Base-by-base conservation (phyloP, 1,284 basidiomycete genomes). In the Moesziomyces antarcticus region DNA sequence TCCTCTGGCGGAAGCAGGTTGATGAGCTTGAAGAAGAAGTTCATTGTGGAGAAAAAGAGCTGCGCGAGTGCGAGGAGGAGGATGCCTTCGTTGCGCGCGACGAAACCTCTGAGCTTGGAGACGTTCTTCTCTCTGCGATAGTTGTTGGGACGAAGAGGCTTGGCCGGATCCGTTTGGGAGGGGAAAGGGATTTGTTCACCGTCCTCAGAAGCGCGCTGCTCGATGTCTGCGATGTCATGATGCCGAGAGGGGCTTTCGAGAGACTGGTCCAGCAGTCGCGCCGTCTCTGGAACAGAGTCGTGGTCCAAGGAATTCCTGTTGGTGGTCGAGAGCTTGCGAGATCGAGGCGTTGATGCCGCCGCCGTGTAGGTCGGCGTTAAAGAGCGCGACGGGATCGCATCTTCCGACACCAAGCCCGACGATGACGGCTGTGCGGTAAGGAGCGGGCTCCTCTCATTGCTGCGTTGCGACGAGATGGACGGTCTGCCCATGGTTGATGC, bases 11-110 rank as follows among this genome's bases (percentile, higher is more conserved):
- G 88, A 13, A 90, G 84, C 27, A 84, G 85, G 75, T 89, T 88
- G 70, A 91, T 81, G 55, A 86, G 86, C 84, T 91, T 91, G 59
- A 90, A 90, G 21, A 86, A 85, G 2, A 89, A 86, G 61, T 88
- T 88, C 87, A 89, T 89, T 8, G 70, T 73, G 18, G 56, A 69
- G 52, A 73, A 77, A 56, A 77, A 77, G 46, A 77, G 55, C 42
- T 77, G 75, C 1, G 65, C 65, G 2, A 69, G 24, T 2, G 56
- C 68, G 9, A 77, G 51, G 22, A 77, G 58, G 8, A 72, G 42
- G 56, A 77, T 57, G 37, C 73, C 73, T 40, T 71, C 58, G 42
- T 77, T 77, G 22, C 69, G 58, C 13, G 57, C 50, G 33, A 72
- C 51, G 27, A 74, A 74, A 11, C 56, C 46, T 41, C 40, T 51